phyloP scores from a whole-genome alignment of 345 rosid species.

The Turnera subulata region DNA sequence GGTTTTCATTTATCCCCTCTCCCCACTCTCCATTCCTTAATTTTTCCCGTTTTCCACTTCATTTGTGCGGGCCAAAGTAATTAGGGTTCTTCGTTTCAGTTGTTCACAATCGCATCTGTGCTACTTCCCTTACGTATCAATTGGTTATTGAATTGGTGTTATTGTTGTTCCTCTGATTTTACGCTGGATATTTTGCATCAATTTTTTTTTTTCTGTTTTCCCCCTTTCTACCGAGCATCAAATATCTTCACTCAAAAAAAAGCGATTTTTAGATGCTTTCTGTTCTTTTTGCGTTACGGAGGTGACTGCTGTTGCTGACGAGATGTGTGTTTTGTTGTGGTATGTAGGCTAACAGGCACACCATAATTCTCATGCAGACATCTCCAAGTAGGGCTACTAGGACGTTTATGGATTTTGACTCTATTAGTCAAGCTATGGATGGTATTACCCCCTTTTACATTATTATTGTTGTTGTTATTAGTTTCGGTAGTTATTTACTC shows the following conservation, averaged over 20 bases:
- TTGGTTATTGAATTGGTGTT: background rate
- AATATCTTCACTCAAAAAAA: too few relatives aligned
- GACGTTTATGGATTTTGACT: conserved; percentile 93
- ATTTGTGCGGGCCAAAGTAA: too few relatives aligned
- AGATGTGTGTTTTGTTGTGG: conserved; percentile 9
- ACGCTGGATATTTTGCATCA: background rate
- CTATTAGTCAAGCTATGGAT: conserved; percentile 91
- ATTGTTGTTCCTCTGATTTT: background rate
- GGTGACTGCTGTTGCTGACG: too few relatives aligned
- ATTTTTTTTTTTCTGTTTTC: background rate
- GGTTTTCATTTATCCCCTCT: too few relatives aligned
- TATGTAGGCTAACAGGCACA: conserved; percentile 81
- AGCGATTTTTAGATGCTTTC: too few relatives aligned
- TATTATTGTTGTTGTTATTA: background rate
- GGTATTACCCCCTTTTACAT: conserved; percentile 37
- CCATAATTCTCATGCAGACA: conserved; percentile 85
- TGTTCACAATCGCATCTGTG: too few relatives aligned
- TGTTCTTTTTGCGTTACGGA: too few relatives aligned
- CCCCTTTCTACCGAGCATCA: background rate
- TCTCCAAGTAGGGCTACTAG: conserved; percentile 74
- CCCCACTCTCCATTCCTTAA: too few relatives aligned
- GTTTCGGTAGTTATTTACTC: background rate
- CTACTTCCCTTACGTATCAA: too few relatives aligned
- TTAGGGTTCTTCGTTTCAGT: too few relatives aligned
- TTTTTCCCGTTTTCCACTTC: too few relatives aligned